Evolutionary conservation across 2,329 filamentous ascomycete genomes (phyloP), one percentile per base, ranked within the genome.

Genomic region (Teratosphaeria nubilosa): DNA sequence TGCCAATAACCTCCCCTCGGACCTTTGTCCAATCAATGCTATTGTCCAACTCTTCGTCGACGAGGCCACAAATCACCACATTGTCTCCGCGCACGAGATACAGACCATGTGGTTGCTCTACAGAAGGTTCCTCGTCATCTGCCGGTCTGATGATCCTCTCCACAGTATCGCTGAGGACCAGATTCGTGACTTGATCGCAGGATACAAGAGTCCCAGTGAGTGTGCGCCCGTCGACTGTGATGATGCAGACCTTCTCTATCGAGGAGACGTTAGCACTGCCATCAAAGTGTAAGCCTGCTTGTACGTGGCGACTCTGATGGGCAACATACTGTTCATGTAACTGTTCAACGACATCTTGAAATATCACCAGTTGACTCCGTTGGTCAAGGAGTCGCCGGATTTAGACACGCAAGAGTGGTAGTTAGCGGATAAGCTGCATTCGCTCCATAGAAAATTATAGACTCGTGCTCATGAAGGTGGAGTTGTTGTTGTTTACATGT

Each of bases 1-100:
- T 85, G 59, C 90, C 90, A 67, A 97, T 87, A 31, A 87, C 84
- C 59, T 86, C 84, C 4, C 92, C 92, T 71, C 88, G 87, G 45
- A 99, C 94, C 73, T 95, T 86, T 22, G 82, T 80, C 94, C 94
- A 99, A 76, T 96, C 86, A 70, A 99, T 97, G 67, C 87, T 91
- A 45, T 80, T 82, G 75, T 99, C 94, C 59, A 97, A 78, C 66
- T 88, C 82, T 74, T 96, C 91, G 72, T 99, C 91, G 32, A 99
- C 86, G 58, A 95, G 78, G 1, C 94, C 94, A 59, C 94, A 88
- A 16, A 95, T 81, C 62, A 91, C 91, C 53, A 99, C 92, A 69
- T 95, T 96, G 72, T 99, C 94, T 56, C 94, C 94, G 60, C 94
- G 83, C 58, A 99, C 88, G 59, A 99, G 81, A 72, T 96, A 97